Conservation (phyloP, 2,329 filamentous ascomycete species). For the Sarocladium oryzae region DNA sequence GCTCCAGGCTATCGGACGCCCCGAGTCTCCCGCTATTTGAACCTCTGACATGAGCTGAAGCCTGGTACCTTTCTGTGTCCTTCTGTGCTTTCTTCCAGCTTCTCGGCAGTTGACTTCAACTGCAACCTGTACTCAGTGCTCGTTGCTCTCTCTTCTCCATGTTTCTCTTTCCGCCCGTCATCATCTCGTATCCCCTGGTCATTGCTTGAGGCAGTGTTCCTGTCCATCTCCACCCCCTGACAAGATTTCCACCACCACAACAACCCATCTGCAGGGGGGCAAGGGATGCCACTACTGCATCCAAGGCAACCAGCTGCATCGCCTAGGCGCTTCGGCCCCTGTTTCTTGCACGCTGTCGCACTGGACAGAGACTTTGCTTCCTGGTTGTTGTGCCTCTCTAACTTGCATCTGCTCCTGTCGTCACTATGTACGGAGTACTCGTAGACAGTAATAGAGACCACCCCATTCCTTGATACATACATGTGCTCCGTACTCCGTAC, state of each 20-base stretch:
- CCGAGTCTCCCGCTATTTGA: constrained; percentile 5
- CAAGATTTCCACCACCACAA: neutral
- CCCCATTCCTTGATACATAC: no score
- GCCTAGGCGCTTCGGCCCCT: constrained; percentile 4
- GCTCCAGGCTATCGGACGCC: neutral
- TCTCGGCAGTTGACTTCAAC: no score
- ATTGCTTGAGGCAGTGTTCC: constrained; percentile 5
- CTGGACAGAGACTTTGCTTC: neutral
- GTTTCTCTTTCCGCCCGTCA: no score
- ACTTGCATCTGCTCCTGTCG: constrained; percentile 1
- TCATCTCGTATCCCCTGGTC: no score
- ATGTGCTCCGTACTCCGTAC: no score
- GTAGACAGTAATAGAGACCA: no score
- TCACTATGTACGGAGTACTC: neutral
- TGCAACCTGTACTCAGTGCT: neutral
- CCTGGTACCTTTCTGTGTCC: neutral
- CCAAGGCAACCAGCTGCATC: neutral
- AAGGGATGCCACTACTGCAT: neutral
- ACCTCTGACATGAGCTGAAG: neutral
- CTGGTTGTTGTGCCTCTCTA: constrained; percentile 5
- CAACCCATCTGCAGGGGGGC: neutral
- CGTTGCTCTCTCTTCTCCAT: neutral
- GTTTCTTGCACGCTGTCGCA: neutral
- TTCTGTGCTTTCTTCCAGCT: no score
- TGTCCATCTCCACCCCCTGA: neutral